phyloP scores from a whole-genome alignment of 305 asterid species.

The Striga hermonthica region DNA sequence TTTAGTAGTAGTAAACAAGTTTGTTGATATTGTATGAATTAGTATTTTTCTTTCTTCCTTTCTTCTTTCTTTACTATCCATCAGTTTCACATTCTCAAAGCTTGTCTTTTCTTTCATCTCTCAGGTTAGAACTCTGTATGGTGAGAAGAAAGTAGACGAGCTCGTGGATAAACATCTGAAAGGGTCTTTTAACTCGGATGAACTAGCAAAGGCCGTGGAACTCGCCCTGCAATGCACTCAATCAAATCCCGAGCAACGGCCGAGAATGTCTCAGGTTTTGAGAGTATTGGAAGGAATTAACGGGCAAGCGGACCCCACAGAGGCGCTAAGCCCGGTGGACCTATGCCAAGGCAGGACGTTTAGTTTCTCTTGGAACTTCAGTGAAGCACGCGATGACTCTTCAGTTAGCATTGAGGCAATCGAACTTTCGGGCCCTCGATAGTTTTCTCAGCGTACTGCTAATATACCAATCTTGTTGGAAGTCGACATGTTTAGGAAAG shows the following conservation, averaged over 20 bases:
- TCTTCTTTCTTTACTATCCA: too few species aligned
- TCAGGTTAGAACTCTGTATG: conserved; percentile 60
- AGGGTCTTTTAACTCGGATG: conserved; percentile 54
- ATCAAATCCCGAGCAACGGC: conserved; percentile 65
- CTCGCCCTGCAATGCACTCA: conserved; percentile 67
- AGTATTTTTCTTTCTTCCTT: too few species aligned
- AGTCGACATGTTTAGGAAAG: too few species aligned
- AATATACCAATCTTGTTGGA: not conserved
- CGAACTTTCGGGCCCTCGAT: conserved; percentile 93
- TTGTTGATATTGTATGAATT: too few species aligned
- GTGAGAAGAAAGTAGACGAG: conserved; percentile 59
- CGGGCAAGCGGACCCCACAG: conserved; percentile 44
- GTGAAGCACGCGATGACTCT: conserved; percentile 57
- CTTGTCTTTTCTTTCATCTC: not conserved
- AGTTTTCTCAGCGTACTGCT: not conserved
- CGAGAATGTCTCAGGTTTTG: conserved; percentile 73
- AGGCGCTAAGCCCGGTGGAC: conserved; percentile 51
- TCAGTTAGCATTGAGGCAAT: conserved; percentile 80
- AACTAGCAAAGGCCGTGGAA: conserved; percentile 59
- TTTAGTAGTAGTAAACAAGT: too few species aligned
- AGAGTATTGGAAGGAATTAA: conserved; percentile 58
- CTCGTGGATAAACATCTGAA: conserved; percentile 70
- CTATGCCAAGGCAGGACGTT: conserved; percentile 47
- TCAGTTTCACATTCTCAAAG: too few species aligned
- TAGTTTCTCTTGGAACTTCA: conserved; percentile 65